phyloP scores from a whole-genome alignment of 169 alveolate genomes.

The Perkinsus olseni region DNA sequence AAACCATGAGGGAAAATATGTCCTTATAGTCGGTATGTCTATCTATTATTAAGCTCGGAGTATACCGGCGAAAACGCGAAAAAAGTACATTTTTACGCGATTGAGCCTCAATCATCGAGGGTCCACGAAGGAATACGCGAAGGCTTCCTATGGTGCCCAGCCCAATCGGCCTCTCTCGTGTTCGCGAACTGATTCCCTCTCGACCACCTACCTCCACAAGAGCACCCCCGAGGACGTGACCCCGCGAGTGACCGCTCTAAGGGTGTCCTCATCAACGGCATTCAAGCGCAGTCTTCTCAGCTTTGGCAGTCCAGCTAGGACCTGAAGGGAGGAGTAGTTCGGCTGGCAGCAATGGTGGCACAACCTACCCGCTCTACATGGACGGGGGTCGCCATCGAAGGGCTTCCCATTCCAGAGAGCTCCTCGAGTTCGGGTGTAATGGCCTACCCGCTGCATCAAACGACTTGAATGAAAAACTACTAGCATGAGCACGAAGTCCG shows the following conservation, averaged over 20 bases:
- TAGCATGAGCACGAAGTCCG: not conserved
- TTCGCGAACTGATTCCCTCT: not conserved
- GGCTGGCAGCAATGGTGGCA: not conserved
- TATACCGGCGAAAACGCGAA: too few species aligned
- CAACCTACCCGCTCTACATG: not conserved
- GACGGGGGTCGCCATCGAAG: not conserved
- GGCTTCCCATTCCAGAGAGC: not conserved
- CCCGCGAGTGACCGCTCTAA: not conserved
- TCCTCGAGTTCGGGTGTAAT: not conserved
- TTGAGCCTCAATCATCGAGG: too few species aligned
- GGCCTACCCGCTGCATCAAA: not conserved
- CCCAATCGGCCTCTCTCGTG: too few species aligned
- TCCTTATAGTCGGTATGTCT: too few species aligned
- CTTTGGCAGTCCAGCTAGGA: not conserved
- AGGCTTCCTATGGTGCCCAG: too few species aligned
- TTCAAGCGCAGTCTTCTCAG: not conserved
- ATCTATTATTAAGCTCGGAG: too few species aligned
- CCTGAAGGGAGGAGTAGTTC: not conserved
- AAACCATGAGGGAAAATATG: too few species aligned
- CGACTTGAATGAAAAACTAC: not conserved
- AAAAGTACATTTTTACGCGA: too few species aligned
- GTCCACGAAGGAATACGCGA: too few species aligned
- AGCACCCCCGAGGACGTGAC: not conserved
- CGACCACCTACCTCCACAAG: not conserved
- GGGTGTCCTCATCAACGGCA: not conserved